Conservation (phyloP, 768 basidiomycete genomes). For the Tylopilus cervinicoccineus region DNA sequence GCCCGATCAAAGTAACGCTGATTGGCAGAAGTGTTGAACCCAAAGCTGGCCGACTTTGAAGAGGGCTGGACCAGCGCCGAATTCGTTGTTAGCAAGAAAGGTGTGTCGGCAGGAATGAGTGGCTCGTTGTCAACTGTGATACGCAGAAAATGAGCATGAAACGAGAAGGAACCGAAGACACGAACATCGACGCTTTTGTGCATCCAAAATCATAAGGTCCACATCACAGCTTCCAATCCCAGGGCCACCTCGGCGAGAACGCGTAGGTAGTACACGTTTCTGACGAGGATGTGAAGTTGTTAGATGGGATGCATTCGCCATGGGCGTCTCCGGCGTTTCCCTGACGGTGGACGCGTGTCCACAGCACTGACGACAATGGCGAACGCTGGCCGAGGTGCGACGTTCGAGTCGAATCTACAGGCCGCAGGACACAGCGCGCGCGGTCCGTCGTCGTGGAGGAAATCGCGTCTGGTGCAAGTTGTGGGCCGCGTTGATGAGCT, state of each 20-base stretch:
- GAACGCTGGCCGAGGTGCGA: not conserved
- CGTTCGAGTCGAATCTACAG: not conserved
- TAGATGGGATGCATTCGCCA: slow-evolving; percentile 35
- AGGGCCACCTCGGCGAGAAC: slow-evolving; percentile 75
- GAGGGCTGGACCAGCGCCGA: slow-evolving; percentile 46
- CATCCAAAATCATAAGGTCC: slow-evolving; percentile 82
- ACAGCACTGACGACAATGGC: slow-evolving; percentile 4
- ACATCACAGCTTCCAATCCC: slow-evolving; percentile 77
- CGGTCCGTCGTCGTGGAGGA: slow-evolving; percentile 9
- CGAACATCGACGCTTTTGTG: slow-evolving; percentile 72
- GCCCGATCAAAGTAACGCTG: slow-evolving; percentile 77
- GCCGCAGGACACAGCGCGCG: not conserved
- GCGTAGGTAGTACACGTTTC: slow-evolving; percentile 79
- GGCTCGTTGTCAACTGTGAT: slow-evolving; percentile 64
- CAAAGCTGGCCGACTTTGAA: slow-evolving; percentile 32
- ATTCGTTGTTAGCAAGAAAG: slow-evolving; percentile 74
- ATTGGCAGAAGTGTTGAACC: slow-evolving; percentile 56
- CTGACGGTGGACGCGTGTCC: slow-evolving; percentile 6
- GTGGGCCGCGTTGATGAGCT: slow-evolving; percentile 8
- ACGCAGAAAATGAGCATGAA: slow-evolving; percentile 16
- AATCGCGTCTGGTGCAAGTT: slow-evolving; percentile 5
- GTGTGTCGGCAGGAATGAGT: slow-evolving; percentile 61
- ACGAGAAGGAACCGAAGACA: slow-evolving; percentile 16
- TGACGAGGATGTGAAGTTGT: slow-evolving; percentile 44
- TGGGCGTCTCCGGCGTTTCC: slow-evolving; percentile 16